Percentiles rank a stretch among this genome's conserved stretches.
These are phyloP conservation scores for Dothistroma septosporum DNA, from an alignment of 2,329 filamentous ascomycete genomes.

Conservation along the genomic window DNA sequence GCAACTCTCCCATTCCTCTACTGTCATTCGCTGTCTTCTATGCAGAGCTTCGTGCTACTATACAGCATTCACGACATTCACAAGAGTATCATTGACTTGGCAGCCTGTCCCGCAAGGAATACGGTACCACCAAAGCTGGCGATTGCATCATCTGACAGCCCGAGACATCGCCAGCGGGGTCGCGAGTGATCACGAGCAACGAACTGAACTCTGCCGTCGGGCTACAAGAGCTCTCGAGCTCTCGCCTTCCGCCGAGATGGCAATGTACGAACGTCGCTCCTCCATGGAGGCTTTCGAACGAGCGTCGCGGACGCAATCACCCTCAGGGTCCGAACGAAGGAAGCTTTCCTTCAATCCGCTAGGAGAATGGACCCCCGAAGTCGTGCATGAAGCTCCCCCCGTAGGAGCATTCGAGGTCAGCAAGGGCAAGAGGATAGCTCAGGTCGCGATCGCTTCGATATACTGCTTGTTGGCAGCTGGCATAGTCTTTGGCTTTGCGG, in stretches of 20 bases:
- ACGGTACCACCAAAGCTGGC: slow-evolving; percentile 1
- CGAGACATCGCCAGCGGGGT: slow-evolving; percentile 12
- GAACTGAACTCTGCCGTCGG: not conserved
- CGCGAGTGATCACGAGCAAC: slow-evolving; percentile 7
- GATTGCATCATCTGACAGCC: not conserved
- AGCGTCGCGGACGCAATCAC: slow-evolving; percentile 28
- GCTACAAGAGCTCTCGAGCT: slow-evolving; percentile 3
- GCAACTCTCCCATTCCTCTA: slow-evolving; percentile 3
- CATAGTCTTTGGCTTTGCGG: slow-evolving; percentile 78
- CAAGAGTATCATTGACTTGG: not conserved
- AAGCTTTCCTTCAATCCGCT: slow-evolving; percentile 51
- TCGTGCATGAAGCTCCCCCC: slow-evolving; percentile 38
- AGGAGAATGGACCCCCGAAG: slow-evolving; percentile 42
- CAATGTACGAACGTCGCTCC: slow-evolving; percentile 27
- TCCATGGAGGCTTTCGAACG: slow-evolving; percentile 27
- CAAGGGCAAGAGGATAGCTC: slow-evolving; percentile 54
- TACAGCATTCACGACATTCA: not conserved
- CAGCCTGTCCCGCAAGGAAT: not conserved
- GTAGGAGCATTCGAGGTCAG: slow-evolving; percentile 53
- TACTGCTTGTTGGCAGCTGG: slow-evolving; percentile 76
- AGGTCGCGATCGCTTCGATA: slow-evolving; percentile 64
- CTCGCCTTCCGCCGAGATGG: slow-evolving; percentile 15
- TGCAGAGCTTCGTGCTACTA: slow-evolving; percentile 2
- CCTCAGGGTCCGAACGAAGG: slow-evolving; percentile 39
- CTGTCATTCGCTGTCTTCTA: not conserved